Percentiles rank a stretch among this genome's conserved stretches.
These are phyloP conservation scores for Eucalyptus decipiens DNA, from an alignment of 345 rosid genomes.

Conservation along the genomic window DNA sequence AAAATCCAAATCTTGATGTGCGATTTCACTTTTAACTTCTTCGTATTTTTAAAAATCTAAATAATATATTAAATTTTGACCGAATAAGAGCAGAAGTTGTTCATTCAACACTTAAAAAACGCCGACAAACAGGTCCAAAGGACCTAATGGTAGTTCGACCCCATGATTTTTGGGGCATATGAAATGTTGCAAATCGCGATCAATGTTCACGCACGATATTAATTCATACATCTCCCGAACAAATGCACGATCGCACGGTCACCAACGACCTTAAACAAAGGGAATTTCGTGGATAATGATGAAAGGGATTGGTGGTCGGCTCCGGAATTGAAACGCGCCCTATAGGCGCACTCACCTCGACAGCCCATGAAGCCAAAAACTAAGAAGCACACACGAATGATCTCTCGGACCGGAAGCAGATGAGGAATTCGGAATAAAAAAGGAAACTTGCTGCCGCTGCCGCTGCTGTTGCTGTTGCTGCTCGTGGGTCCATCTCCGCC, in stretches of 20 bases:
- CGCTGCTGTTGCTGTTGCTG: background rate
- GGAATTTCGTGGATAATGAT: background rate
- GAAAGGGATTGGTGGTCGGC: background rate
- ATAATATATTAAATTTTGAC: background rate
- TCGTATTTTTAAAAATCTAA: background rate
- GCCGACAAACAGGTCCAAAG: background rate
- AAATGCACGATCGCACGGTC: background rate
- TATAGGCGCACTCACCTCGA: background rate
- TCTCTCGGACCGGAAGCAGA: background rate
- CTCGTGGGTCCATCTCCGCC: slow-evolving; percentile 14
- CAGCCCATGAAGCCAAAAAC: background rate
- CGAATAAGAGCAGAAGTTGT: background rate
- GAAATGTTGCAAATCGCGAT: background rate
- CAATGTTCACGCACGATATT: background rate
- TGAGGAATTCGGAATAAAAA: background rate
- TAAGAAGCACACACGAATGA: background rate
- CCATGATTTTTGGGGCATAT: background rate
- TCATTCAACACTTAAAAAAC: background rate
- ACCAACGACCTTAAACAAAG: background rate
- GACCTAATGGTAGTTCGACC: background rate
- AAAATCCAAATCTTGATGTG: background rate
- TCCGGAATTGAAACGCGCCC: background rate
- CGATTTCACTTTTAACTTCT: background rate
- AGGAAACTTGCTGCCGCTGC: background rate
- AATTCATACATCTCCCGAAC: background rate